These are phyloP conservation scores for Suhomyces guaymorum DNA, from an alignment of 1,139 yeast species.

Conservation along the genomic window DNA sequence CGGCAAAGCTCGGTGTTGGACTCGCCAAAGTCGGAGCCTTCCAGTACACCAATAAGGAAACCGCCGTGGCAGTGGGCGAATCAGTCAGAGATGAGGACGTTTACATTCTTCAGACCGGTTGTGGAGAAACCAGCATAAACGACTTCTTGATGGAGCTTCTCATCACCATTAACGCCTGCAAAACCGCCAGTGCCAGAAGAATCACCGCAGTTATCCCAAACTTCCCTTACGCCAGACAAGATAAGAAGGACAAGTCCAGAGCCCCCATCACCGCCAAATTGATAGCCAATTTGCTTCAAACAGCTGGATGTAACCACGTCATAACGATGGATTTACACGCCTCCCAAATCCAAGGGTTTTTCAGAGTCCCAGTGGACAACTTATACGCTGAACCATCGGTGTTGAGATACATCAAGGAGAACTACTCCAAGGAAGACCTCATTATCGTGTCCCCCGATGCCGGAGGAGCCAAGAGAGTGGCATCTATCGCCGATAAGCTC, in stretches of 20 bases:
- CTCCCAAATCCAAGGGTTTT: slow-evolving; percentile 82
- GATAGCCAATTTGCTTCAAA: slow-evolving; percentile 71
- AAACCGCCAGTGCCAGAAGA: slow-evolving; percentile 75
- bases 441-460: slow-evolving; percentile 83
- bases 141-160: slow-evolving; percentile 72
- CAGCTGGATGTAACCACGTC: slow-evolving; percentile 81
- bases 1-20: slow-evolving; percentile 61
- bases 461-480: slow-evolving; percentile 84
- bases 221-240: slow-evolving; percentile 83
- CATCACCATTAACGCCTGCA: slow-evolving; percentile 74
- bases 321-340: slow-evolving; percentile 85
- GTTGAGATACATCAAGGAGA: slow-evolving; percentile 63
- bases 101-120: slow-evolving; percentile 70
- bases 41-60: slow-evolving; percentile 49
- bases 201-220: slow-evolving; percentile 79
- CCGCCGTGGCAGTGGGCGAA: slow-evolving; percentile 71
- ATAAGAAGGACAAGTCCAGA: slow-evolving; percentile 76
- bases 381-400: slow-evolving; percentile 80
- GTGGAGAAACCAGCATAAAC: slow-evolving; percentile 57
- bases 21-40: slow-evolving; percentile 58
- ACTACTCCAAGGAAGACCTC: slow-evolving; percentile 46
- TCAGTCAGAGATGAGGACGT: slow-evolving; percentile 80
- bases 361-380: slow-evolving; percentile 79
- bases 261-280: slow-evolving; percentile 83
- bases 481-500: slow-evolving; percentile 73